Evolutionary conservation across 2,329 filamentous ascomycete species (phyloP).

Genomic region (Alternaria conjuncta): DNA sequence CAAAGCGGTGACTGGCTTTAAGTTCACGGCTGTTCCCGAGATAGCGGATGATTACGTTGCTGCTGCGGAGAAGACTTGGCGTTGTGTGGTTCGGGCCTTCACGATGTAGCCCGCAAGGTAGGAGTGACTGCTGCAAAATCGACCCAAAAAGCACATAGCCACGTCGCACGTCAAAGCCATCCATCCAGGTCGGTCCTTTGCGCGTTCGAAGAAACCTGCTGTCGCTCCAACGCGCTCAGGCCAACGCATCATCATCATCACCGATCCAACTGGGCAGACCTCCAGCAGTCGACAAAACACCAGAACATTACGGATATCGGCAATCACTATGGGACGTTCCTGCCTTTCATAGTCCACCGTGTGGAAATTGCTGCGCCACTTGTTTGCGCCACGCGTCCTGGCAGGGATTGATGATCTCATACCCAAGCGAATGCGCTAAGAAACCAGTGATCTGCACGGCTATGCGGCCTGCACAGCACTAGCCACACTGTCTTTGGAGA

Average conservation of each 20-base stretch:
- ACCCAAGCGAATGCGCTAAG: constrained; percentile 4
- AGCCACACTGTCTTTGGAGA: constrained; percentile 5
- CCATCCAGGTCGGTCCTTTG: not conserved
- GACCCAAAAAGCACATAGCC: not conserved
- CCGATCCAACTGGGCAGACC: not conserved
- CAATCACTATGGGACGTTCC: not conserved
- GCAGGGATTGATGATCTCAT: constrained; percentile 4
- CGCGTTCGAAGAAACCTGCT: not conserved
- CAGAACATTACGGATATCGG: not conserved
- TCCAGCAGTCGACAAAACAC: not conserved
- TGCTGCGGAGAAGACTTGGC: not conserved
- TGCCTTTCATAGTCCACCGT: not conserved
- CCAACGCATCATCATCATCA: not conserved
- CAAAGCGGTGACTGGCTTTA: not conserved
- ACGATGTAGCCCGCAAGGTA: not conserved
- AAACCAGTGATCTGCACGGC: constrained; percentile 5
- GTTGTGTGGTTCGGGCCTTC: not conserved
- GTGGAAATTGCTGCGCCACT: constrained; percentile 4
- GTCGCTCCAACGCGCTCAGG: not conserved
- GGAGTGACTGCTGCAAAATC: not conserved
- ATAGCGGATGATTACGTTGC: constrained; percentile 12
- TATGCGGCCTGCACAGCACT: constrained; percentile 10
- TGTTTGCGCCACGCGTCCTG: constrained; percentile 4
- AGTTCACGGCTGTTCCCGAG: not conserved
- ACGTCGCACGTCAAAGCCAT: not conserved